Conservation (phyloP, 1,284 basidiomycete species). For the Kalmanozyma brasiliensis region DNA sequence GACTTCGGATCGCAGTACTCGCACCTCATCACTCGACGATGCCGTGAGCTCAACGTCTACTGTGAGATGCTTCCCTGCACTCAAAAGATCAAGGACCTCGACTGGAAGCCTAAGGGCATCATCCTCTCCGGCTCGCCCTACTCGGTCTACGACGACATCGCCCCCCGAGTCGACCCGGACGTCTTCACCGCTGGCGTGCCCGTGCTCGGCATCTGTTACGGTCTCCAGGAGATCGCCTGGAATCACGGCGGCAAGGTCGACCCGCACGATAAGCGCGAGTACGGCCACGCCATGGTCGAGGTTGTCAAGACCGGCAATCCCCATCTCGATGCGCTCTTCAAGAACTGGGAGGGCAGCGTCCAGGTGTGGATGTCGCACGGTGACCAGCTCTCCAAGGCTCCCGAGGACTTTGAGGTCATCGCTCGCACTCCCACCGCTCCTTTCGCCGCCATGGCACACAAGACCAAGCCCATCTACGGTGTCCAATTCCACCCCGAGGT, state of each 20-base stretch:
- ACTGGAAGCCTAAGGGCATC: slow-evolving; percentile 96
- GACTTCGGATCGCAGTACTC: slow-evolving; percentile 99
- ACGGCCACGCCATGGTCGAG: slow-evolving; percentile 87
- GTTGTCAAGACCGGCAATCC: slow-evolving; percentile 77
- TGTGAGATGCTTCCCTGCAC: slow-evolving; percentile 99
- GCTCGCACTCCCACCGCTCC: slow-evolving; percentile 89
- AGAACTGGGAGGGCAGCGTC: slow-evolving; percentile 80
- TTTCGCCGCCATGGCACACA: slow-evolving; percentile 91
- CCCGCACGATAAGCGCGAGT: slow-evolving; percentile 91
- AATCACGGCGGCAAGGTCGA: slow-evolving; percentile 86
- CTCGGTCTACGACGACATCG: slow-evolving; percentile 92
- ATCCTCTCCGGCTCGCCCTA: slow-evolving; percentile 98
- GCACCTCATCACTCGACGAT: slow-evolving; percentile 96
- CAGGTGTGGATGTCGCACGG: slow-evolving; percentile 99
- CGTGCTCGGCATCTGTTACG: slow-evolving; percentile 97
- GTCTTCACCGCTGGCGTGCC: slow-evolving; percentile 92
- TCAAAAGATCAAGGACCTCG: slow-evolving; percentile 85
- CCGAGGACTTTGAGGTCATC: slow-evolving; percentile 86
- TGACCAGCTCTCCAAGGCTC: slow-evolving; percentile 86
- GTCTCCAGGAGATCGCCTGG: slow-evolving; percentile 97
- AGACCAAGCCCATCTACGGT: slow-evolving; percentile 88
- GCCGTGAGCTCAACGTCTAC: slow-evolving; percentile 97
- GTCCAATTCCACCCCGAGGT: slow-evolving; percentile 99
- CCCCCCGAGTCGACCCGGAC: slow-evolving; percentile 93
- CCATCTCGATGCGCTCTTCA: slow-evolving; percentile 79